Base-by-base conservation (phyloP, 768 basidiomycete genomes). In the Podaxis mareebaensis region DNA sequence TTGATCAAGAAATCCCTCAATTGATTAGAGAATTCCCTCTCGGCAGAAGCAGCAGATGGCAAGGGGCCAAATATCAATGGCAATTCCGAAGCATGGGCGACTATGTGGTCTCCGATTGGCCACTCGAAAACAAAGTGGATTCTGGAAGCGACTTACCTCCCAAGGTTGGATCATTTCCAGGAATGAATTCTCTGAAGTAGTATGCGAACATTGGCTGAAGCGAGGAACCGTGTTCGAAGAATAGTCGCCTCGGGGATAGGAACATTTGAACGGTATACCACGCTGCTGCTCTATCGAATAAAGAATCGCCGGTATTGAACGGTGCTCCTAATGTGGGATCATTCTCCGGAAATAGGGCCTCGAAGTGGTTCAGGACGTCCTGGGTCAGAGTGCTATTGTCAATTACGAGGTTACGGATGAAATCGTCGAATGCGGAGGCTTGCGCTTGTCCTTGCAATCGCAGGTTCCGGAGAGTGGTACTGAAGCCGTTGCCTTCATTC, bases 231-330 rank as follows among this genome's bases (percentile, higher is more conserved):
- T 80, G 75, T 24, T 81, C 73, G 62, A 85, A 82, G 58, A 86
- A 83, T 49, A 81, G 73, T 42, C 85, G 73, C 33, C 85, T 68
- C 0, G 83, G 77, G 0, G 80, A 76, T 36, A 87, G 73, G 69
- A 78, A 88, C 83, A 86, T 86, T 58, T 78, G 73, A 64, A 83
- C 84, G 0, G 83, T 83, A 65, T 87, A 88, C 82, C 83, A 88
- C 0, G 85, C 76, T 51, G 72, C 81, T 0, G 77, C 81, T 51
- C 86, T 71, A 66, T 88, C 86, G 60, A 84, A 88, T 6, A 88
- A 73, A 8, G 81, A 81, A 68, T 88, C 84, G 0, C 86, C 85
- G 0, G 84, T 88, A 61, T 83, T 81, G 74, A 85, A 87, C 0
- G 80, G 77, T 0, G 79, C 81, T 3, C 85, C 84, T 3, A 79